Evolutionary conservation across 768 basidiomycete species (phyloP).

Genomic region (Crepidotus variabilis): DNA sequence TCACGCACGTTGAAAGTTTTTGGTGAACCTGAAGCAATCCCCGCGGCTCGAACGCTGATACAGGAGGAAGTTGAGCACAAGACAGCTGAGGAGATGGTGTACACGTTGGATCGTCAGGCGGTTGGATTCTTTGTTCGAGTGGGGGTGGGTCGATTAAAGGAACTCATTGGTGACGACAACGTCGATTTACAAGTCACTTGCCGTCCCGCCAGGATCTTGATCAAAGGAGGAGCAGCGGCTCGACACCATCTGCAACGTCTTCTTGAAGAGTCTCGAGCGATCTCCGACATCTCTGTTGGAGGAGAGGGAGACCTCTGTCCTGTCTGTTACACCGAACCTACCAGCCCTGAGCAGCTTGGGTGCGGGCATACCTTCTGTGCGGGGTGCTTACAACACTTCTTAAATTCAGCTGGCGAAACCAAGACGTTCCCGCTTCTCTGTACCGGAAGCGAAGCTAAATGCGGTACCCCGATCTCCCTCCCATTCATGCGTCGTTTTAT

Average conservation of each 20-base stretch:
- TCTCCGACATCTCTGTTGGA: slow-evolving; percentile 4
- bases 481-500: slow-evolving; percentile 49
- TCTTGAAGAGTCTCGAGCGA: slow-evolving; percentile 32
- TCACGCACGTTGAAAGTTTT: slow-evolving; percentile 42
- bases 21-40: slow-evolving; percentile 35
- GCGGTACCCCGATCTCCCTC: slow-evolving; percentile 51
- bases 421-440: slow-evolving; percentile 60
- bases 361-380: slow-evolving; percentile 52
- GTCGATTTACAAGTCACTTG: slow-evolving; percentile 37
- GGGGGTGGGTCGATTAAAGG: slow-evolving; percentile 48
- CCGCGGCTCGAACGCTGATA: slow-evolving; percentile 41
- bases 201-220: slow-evolving; percentile 35
- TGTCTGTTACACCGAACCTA: slow-evolving; percentile 46
- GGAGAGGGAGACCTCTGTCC: slow-evolving; percentile 37
- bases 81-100: slow-evolving; percentile 26
- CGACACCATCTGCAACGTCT: slow-evolving; percentile 41
- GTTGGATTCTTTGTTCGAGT: slow-evolving; percentile 48
- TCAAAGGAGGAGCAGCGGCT: slow-evolving; percentile 57
- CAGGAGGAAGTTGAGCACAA: slow-evolving; percentile 44
- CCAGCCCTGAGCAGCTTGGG: slow-evolving; percentile 34
- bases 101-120: slow-evolving; percentile 28
- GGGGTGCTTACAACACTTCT: slow-evolving; percentile 43
- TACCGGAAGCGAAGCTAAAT: slow-evolving; percentile 55
- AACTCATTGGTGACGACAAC: slow-evolving; percentile 50
- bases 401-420: slow-evolving; percentile 36